Base-by-base conservation (phyloP, 768 basidiomycete species). In the Phaeolepiota aurea region DNA sequence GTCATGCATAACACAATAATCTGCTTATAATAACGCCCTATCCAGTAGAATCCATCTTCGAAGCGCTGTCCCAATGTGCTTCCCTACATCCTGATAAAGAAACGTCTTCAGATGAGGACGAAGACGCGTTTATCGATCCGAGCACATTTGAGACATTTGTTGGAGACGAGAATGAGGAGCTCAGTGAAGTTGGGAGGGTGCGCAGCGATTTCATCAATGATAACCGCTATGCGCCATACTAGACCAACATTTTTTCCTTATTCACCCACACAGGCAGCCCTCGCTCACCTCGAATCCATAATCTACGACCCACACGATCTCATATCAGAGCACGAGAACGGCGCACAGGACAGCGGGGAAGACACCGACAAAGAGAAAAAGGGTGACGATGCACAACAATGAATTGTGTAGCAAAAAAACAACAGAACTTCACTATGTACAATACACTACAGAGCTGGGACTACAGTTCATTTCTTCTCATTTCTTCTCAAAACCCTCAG, bases 101-200 rank as follows among this genome's bases (percentile, higher is more conserved):
- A 35, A 35, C 33, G 9, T 39, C 53, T 19, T 62, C 62, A 41
- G 68, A 70, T 10, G 72, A 76, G 42, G 70, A 68, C 2, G 75
- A 74, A 10, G 75, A 76, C 34, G 74, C 74, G 3, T 74, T 82
- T 50, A 59, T 79, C 44, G 73, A 82, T 50, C 51, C 68, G 4
- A 63, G 65, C 21, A 58, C 68, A 1, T 82, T 87, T 55, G 70
- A 68, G 3, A 64, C 65, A 2, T 74, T 75, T 50, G 65, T 62
- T 15, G 82, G 80, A 19, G 70, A 72, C 35, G 79, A 71, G 41
- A 72, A 64, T 15, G 68, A 88, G 52, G 86, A 91, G 61, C 74
- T 91, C 48, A 86, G 80, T 59, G 81, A 83, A 66, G 85, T 83
- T 49, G 90, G 90, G 68, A 79, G 86, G 83, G 87, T 90, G 82